A percentile compares a stretch with the other conserved stretches of the same genome.
Conservation (phyloP, 2,329 filamentous ascomycete genomes). For the Chaetomium sp. region DNA sequence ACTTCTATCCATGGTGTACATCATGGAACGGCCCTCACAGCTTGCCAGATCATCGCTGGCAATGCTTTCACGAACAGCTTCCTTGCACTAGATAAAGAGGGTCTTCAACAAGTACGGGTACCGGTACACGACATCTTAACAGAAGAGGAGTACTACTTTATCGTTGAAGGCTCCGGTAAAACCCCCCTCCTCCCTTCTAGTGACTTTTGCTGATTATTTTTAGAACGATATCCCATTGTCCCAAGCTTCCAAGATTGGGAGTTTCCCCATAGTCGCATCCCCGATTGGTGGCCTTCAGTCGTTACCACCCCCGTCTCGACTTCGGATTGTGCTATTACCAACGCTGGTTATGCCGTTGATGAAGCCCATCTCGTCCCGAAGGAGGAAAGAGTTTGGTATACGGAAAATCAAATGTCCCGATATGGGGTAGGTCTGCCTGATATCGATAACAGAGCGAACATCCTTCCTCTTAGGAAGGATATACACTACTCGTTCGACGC, state of each 20-base stretch:
- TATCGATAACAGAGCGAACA: neutral
- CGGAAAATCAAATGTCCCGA: neutral
- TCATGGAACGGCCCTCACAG: neutral
- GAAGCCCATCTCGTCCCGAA: neutral
- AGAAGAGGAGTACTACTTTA: neutral
- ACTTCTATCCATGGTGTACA: neutral
- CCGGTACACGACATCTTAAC: neutral
- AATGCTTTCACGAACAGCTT: neutral
- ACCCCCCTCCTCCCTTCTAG: neutral
- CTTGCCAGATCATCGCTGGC: neutral
- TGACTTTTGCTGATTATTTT: neutral
- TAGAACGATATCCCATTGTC: neutral
- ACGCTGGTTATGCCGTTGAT: neutral
- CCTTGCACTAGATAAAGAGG: neutral
- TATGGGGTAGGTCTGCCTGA: neutral
- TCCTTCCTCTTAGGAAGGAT: neutral
- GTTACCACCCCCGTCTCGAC: neutral
- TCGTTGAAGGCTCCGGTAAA: neutral
- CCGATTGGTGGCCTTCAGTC: neutral
- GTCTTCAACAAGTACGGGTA: neutral
- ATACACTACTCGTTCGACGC: conserved; percentile 1
- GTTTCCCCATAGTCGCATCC: neutral
- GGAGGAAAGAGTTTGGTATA: neutral
- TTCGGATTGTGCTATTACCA: neutral
- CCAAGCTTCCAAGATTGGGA: neutral